phyloP scores from a whole-genome alignment of 306 rosid genomes.

The Lotus japonicus region DNA sequence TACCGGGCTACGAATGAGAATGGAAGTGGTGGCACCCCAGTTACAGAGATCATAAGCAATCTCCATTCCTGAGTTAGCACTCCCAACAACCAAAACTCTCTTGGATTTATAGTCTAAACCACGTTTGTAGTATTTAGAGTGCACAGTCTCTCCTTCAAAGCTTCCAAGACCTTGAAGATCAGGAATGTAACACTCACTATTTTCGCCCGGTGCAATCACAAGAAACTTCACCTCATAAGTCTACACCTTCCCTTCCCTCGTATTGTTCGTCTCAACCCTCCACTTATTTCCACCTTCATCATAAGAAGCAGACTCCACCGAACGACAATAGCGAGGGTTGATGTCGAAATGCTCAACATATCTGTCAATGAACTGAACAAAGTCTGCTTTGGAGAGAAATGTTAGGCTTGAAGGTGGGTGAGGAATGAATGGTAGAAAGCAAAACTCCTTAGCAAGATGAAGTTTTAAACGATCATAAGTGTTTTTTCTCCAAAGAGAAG shows the following conservation, averaged over 20 bases:
- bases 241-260: neutral
- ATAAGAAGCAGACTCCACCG: constrained; percentile 18
- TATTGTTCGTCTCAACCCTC: constrained; percentile 20
- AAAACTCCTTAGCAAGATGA: constrained; percentile 38
- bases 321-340: constrained; percentile 19
- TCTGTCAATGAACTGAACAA: constrained; percentile 28
- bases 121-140: constrained; percentile 35
- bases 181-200: constrained; percentile 23
- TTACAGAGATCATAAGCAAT: constrained; percentile 29
- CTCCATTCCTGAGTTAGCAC: constrained; percentile 72
- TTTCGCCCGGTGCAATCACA: constrained; percentile 43
- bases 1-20: constrained; percentile 44
- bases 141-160: constrained; percentile 38
- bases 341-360: constrained; percentile 26
- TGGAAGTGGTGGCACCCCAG: neutral
- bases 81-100: constrained; percentile 54
- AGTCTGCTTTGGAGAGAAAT: constrained; percentile 20
- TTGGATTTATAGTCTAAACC: constrained; percentile 29
- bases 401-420: constrained; percentile 16
- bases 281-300: constrained; percentile 16
- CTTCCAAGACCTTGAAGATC: constrained; percentile 23
- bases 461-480: constrained; percentile 39
- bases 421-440: constrained; percentile 25
- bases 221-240: constrained; percentile 19
- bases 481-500: constrained; percentile 49